Base-by-base conservation (phyloP, 2,329 filamentous ascomycete genomes). In the Didymella segeticola region DNA sequence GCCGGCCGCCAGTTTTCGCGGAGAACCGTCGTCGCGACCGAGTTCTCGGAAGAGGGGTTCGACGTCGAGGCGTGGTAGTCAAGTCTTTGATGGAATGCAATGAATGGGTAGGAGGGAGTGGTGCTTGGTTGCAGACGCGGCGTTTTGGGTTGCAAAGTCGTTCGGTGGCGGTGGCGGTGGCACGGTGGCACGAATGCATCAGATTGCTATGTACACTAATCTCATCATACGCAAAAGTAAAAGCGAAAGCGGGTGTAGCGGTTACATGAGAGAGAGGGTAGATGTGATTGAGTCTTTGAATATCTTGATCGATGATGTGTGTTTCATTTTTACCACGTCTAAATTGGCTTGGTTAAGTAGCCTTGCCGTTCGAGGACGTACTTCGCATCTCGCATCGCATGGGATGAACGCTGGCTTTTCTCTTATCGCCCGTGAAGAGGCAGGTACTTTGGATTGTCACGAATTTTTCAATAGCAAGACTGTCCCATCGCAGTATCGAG, bases 11-110 rank as follows among this genome's bases (percentile, higher is more conserved):
- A 98, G 74, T 99, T 99, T 73, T 90, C 93, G 0, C 91, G 98
- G 77, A 86, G 96, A 66, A 99, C 95, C 3, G 96, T 99, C 23
- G 92, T 99, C 11, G 92, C 91, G 2, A 98, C 95, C 4, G 97
- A 95, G 78, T 99, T 97, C 75, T 90, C 92, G 19, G 96, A 98
- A 87, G 93, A 98, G 77, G 96, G 96, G 72, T 98, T 97, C 67
- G 93, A 98, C 69, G 89, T 96, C 53, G 86, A 85, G 67, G 91
- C 91, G 42, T 96, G 92, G 91, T 96, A 86, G 61, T n/a, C n/a
- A n/a, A n/a, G n/a, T n/a, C n/a, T n/a, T n/a, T n/a, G n/a, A n/a
- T n/a, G n/a, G n/a, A n/a, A n/a, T n/a, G n/a, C n/a, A n/a, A n/a
- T n/a, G n/a, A n/a, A n/a, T n/a, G n/a, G 92, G 91, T 96, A 86